phyloP scores from a whole-genome alignment of 768 basidiomycete genomes.

The Clitopilus passeckerianus region DNA sequence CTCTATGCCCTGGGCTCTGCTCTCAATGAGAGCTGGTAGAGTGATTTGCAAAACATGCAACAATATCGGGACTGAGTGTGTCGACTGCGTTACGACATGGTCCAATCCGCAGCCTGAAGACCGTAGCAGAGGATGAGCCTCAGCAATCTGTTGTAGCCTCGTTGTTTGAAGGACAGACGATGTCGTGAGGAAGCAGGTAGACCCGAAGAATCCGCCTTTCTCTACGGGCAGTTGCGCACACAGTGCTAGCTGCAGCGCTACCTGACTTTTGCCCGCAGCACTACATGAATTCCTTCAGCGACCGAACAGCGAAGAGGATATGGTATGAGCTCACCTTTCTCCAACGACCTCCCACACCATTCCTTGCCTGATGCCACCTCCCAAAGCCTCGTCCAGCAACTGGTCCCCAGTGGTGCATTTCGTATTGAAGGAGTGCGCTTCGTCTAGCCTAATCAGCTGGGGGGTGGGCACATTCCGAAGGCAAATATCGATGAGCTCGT shows the following conservation, averaged over 20 bases:
- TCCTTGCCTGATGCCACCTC: slow-evolving; percentile 75
- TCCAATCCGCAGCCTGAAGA: slow-evolving; percentile 39
- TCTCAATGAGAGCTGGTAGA: slow-evolving; percentile 47
- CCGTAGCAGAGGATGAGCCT: slow-evolving; percentile 43
- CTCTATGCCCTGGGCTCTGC: slow-evolving; percentile 15
- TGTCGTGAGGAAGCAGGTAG: slow-evolving; percentile 75
- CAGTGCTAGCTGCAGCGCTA: slow-evolving; percentile 81
- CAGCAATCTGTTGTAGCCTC: slow-evolving; percentile 63
- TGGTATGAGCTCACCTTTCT: slow-evolving; percentile 59
- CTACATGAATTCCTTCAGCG: slow-evolving; percentile 34
- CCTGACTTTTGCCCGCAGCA: slow-evolving; percentile 91
- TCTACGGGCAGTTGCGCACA: slow-evolving; percentile 64
- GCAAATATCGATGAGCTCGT: slow-evolving; percentile 44
- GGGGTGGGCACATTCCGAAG: slow-evolving; percentile 26
- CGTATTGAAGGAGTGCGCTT: slow-evolving; percentile 13
- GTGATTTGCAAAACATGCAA: slow-evolving; percentile 48
- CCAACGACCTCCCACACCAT: slow-evolving; percentile 87
- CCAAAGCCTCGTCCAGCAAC: slow-evolving; percentile 61
- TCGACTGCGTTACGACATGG: slow-evolving; percentile 58
- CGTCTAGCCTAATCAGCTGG: slow-evolving; percentile 34
- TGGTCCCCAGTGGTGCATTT: slow-evolving; percentile 72
- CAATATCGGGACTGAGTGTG: slow-evolving; percentile 50
- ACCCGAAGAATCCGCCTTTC: slow-evolving; percentile 57
- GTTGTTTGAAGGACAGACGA: slow-evolving; percentile 63
- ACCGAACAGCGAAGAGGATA: neutral